Percentiles rank a stretch among this genome's conserved stretches.
Conservation (phyloP, 805 yeast genomes). For the Sugiyamaella lignohabitans region DNA sequence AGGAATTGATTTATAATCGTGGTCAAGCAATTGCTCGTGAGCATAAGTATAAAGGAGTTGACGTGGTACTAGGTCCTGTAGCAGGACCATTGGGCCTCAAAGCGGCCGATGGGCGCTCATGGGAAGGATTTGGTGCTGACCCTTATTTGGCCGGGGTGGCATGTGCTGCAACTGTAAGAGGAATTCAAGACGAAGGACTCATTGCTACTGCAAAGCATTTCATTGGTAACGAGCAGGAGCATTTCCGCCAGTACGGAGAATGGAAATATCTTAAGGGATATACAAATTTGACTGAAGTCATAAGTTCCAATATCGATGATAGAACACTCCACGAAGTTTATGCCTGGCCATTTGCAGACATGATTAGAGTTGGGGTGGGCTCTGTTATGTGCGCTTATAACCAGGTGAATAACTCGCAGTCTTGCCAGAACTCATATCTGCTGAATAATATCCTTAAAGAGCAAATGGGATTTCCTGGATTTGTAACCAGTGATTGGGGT, state of each 20-base stretch:
- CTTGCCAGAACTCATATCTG: constrained; percentile 54
- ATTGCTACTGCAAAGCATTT: constrained; percentile 50
- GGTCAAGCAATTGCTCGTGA: constrained; percentile 55
- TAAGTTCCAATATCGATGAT: constrained; percentile 53
- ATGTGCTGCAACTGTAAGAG: constrained; percentile 48
- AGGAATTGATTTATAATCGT: constrained; percentile 43
- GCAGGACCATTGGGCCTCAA: constrained; percentile 56
- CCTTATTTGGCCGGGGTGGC: constrained; percentile 54
- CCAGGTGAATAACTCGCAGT: constrained; percentile 48
- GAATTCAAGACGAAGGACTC: constrained; percentile 53
- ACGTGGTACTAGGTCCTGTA: constrained; percentile 50
- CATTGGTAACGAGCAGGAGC: constrained; percentile 59
- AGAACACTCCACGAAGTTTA: constrained; percentile 55
- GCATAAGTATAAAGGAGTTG: constrained; percentile 47
- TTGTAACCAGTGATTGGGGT: constrained; percentile 63
- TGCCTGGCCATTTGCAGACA: constrained; percentile 63
- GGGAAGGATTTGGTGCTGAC: constrained; percentile 60
- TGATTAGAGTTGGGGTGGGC: constrained; percentile 53
- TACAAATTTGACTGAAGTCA: constrained; percentile 37
- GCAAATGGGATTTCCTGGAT: constrained; percentile 61
- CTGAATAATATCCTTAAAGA: constrained; percentile 51
- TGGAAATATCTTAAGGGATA: constrained; percentile 41
- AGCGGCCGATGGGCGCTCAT: constrained; percentile 58
- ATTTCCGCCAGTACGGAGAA: constrained; percentile 48
- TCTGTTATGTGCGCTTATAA: constrained; percentile 59